These are phyloP conservation scores for Cymbopogon citratus DNA, from an alignment of 176 grass and related monocot species.

Conservation along the genomic window DNA sequence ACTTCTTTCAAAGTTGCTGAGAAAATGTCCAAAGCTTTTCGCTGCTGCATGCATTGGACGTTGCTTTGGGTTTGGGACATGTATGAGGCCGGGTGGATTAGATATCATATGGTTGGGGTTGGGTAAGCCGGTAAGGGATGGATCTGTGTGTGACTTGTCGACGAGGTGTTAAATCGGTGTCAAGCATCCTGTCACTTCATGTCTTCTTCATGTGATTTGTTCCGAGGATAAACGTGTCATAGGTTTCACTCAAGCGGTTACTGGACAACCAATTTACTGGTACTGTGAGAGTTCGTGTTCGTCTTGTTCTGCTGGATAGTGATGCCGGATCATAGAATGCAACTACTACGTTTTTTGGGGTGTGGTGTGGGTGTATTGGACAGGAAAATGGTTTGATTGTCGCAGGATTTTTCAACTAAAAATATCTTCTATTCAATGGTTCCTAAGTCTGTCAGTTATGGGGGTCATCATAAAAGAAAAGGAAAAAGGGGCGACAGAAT, in stretches of 20 bases:
- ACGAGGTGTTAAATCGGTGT: not conserved
- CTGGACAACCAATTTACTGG: not conserved
- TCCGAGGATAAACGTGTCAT: not conserved
- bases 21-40: not conserved
- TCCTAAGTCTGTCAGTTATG: not conserved
- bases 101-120: not conserved
- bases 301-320: not conserved
- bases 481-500: not conserved
- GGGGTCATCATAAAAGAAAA: not conserved
- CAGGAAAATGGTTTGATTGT: not conserved
- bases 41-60: not conserved
- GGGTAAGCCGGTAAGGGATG: not conserved
- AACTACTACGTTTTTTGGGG: too few species aligned
- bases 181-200: not conserved
- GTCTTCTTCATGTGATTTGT: too few species aligned
- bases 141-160: conserved; percentile 1
- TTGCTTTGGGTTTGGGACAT: conserved; percentile 34
- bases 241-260: not conserved
- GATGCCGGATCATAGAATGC: not conserved
- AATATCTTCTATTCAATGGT: not conserved
- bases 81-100: not conserved
- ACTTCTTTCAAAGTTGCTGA: not conserved
- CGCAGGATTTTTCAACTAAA: not conserved
- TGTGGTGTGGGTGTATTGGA: not conserved
- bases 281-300: too few species aligned